phyloP scores from a whole-genome alignment of 2,329 filamentous ascomycete genomes.

The Calonectria henricotiae region DNA sequence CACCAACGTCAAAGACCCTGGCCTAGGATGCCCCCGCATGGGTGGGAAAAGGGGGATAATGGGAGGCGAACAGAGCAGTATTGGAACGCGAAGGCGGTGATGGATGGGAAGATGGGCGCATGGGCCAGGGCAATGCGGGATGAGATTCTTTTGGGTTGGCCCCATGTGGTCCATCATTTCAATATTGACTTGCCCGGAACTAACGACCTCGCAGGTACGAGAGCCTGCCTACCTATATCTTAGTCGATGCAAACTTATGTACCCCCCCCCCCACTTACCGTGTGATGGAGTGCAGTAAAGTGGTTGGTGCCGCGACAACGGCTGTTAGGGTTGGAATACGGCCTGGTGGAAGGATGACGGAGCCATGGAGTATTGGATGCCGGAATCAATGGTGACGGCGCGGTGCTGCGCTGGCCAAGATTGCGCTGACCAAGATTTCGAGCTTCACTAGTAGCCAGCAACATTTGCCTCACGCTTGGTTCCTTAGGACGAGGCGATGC shows the following conservation, averaged over 20 bases:
- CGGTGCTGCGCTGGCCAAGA: not conserved
- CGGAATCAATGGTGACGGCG: constrained; percentile 11
- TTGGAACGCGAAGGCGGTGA: constrained; percentile 6
- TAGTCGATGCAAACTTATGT: constrained; percentile 10
- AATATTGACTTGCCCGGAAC: constrained; percentile 10
- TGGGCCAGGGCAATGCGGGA: constrained; percentile 33
- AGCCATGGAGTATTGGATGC: constrained; percentile 12
- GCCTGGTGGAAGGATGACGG: constrained; percentile 22
- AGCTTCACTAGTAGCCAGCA: not conserved
- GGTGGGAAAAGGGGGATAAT: constrained; percentile 19
- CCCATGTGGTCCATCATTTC: constrained; percentile 35
- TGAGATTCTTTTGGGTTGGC: constrained; percentile 15
- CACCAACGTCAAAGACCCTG: constrained; percentile 19
- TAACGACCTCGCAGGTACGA: constrained; percentile 25
- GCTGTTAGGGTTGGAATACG: constrained; percentile 9
- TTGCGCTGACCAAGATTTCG: constrained; percentile 14
- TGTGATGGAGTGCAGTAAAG: constrained; percentile 24
- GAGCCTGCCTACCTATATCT: not conserved
- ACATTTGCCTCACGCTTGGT: constrained; percentile 11
- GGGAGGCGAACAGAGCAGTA: not conserved
- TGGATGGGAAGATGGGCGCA: constrained; percentile 22
- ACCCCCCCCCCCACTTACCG: constrained; percentile 28
- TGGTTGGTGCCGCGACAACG: constrained; percentile 5
- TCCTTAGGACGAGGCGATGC: constrained; percentile 14
- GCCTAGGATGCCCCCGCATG: constrained; percentile 31